Evolutionary conservation across 2,329 filamentous ascomycete species (phyloP), one percentile per base, ranked within the genome.

Genomic region (Arthrobotrys musiformis): DNA sequence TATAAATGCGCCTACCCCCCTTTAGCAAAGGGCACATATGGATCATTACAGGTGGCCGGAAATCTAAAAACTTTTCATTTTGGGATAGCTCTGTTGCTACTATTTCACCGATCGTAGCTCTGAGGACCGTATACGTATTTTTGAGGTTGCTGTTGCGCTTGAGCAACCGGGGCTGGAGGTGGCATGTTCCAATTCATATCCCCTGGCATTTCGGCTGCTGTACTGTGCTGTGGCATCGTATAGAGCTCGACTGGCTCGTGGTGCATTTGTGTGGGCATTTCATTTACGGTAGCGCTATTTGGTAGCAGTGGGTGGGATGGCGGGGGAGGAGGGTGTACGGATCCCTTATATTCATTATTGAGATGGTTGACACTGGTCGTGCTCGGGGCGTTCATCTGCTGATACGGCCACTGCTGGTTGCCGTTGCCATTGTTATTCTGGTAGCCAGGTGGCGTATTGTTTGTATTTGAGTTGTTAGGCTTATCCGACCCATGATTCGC

Each of bases 241-340:
- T 77, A 54, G 5, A 77, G 22, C 17, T 77, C 73, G 0, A 77
- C 73, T 1, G 73, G 66, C 4, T 77, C 64, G 19, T 70, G 61
- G n/a, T 77, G 73, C 48, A 77, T 67, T 24, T 67, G 58, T 1
- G 66, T 70, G 1, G 73, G 73, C 60, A 77, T 46, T 24, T 77
- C 73, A n/a, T 40, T 77, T 6, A 67, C 15, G 7, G 28, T 7
- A 42, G n/a, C 1, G 15, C 19, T 40, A 22, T 7, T 24, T 24
- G 19, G 17, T 11, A 22, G 19, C 1, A 40, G 22, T 1, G 19
- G 17, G 26, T 8, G 24, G 1, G 48, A 26, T 13, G 54, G 54
- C 15, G 54, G 54, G 2, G 54, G 54, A 6, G 54, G 30, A 4
- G 54, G 33, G n/a, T 66, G 42, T 6, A 33, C 73, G 15, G 67